These are phyloP conservation scores for Melastoma malabathricum DNA, from an alignment of 345 rosid genomes.

Conservation along the genomic window DNA sequence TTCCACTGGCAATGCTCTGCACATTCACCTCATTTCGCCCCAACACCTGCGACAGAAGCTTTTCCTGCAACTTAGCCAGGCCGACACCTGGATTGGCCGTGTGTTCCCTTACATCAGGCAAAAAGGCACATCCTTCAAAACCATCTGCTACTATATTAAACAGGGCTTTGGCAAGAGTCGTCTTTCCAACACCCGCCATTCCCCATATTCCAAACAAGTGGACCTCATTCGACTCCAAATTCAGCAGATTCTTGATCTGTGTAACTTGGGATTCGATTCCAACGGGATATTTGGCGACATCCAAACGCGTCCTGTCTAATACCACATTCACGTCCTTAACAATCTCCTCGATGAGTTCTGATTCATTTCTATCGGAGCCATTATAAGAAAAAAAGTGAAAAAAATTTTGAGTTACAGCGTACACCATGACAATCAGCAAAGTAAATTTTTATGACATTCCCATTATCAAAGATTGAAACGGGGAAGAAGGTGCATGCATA, in stretches of 20 bases:
- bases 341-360: too few species aligned
- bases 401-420: too few species aligned
- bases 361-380: too few species aligned
- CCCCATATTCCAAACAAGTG: conserved; percentile 9
- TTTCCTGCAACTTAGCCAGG: conserved; percentile 4
- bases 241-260: neutral
- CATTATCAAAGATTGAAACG: too few species aligned
- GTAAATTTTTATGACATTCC: too few species aligned
- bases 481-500: neutral
- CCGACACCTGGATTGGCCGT: neutral
- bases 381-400: too few species aligned
- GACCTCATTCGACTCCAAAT: neutral
- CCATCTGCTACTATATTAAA: conserved; percentile 7
- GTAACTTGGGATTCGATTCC: conserved; percentile 6
- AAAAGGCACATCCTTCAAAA: conserved; percentile 21
- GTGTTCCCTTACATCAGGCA: conserved; percentile 22
- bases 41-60: conserved; percentile 6
- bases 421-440: too few species aligned
- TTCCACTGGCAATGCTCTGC: neutral
- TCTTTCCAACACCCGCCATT: conserved; percentile 9
- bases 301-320: too few species aligned
- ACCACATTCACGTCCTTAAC: too few species aligned
- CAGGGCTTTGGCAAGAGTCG: conserved; percentile 18
- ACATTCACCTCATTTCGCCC: neutral
- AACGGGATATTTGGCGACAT: neutral